These are phyloP conservation scores for Lachnellula cervina DNA, from an alignment of 2,329 filamentous ascomycete genomes.

Conservation along the genomic window DNA sequence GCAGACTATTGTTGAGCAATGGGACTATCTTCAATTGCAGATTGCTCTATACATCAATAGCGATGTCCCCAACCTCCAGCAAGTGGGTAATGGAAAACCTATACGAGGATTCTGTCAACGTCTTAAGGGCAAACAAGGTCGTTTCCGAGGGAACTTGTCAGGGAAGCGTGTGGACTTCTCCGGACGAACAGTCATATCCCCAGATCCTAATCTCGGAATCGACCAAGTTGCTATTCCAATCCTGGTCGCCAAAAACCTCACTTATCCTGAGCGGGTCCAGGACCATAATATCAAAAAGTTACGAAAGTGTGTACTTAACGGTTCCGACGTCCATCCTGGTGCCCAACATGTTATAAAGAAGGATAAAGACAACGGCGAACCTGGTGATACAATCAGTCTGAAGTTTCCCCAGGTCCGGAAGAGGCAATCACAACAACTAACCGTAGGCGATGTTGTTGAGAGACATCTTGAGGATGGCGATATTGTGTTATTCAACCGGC, in stretches of 20 bases:
- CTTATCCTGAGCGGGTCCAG: slow-evolving; percentile 86
- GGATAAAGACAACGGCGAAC: slow-evolving; percentile 34
- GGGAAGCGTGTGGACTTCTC: slow-evolving; percentile 99
- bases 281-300: slow-evolving; percentile 82
- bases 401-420: slow-evolving; percentile 65
- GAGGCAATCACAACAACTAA: slow-evolving; percentile 66
- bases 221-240: slow-evolving; percentile 90
- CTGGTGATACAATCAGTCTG: slow-evolving; percentile 65
- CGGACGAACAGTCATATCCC: slow-evolving; percentile 93
- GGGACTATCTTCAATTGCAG: slow-evolving; percentile 94
- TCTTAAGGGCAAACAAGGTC: slow-evolving; percentile 93
- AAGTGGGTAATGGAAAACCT: slow-evolving; percentile 79
- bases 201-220: slow-evolving; percentile 89
- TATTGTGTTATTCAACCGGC: slow-evolving; percentile 95
- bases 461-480: slow-evolving; percentile 93
- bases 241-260: slow-evolving; percentile 92
- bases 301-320: slow-evolving; percentile 67
- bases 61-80: slow-evolving; percentile 86
- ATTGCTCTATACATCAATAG: slow-evolving; percentile 98
- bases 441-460: slow-evolving; percentile 84
- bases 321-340: slow-evolving; percentile 76
- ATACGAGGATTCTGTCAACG: slow-evolving; percentile 93
- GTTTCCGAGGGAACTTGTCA: slow-evolving; percentile 93
- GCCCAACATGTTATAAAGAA: slow-evolving; percentile 78
- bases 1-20: slow-evolving; percentile 92